Base-by-base conservation (phyloP, 1,139 yeast species). In the Kodamaea sp. region DNA sequence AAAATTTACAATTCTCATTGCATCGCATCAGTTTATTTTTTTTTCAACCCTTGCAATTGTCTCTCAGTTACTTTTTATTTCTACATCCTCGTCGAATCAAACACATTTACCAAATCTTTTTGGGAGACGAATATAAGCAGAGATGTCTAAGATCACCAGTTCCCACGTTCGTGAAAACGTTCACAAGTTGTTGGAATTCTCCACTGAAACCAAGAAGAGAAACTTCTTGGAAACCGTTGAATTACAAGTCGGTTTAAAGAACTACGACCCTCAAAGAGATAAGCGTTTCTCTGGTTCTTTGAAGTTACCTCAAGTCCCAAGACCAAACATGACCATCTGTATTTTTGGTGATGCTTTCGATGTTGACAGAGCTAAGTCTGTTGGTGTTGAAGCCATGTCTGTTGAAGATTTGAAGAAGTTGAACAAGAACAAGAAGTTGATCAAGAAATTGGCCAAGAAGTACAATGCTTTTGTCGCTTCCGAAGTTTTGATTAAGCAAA, bases 191-290 rank as follows among this genome's bases (percentile, higher is more conserved):
- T 79, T 94, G 73, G 85, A 84, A 70, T 84, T 73, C 81, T 89
- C 98, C 67, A 79, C 60, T 67, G 94, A 88, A 73, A 86, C 95
- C 81, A 92, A 92, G 88, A 92, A 92, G 96, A 89, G 99, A 85
- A 92, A 94, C 95, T 94, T 94, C 81, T 85, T 92, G 78, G 98
- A 94, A 84, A 92, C 99, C 75, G 90, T 94, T 67, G 99, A 94
- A 80, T 84, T 94, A 72, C 98, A 94, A 81, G 96, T 94, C 67
- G 98, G 98, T 74, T 84, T 94, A 67, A 94, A 94, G 92, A 92
- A 92, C 95, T 94, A 94, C 79, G 99, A 94, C 76, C 97, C 99
- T 71, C 98, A 94, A 82, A 90, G 99, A 86, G 99, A 94, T 78
- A 94, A 94, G 92, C 97, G 99, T 88, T 94, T 94, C 97, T 90